Evolutionary conservation across 495 filamentous ascomycete genomes (phyloP).

Genomic region (Penicillium goetzii): DNA sequence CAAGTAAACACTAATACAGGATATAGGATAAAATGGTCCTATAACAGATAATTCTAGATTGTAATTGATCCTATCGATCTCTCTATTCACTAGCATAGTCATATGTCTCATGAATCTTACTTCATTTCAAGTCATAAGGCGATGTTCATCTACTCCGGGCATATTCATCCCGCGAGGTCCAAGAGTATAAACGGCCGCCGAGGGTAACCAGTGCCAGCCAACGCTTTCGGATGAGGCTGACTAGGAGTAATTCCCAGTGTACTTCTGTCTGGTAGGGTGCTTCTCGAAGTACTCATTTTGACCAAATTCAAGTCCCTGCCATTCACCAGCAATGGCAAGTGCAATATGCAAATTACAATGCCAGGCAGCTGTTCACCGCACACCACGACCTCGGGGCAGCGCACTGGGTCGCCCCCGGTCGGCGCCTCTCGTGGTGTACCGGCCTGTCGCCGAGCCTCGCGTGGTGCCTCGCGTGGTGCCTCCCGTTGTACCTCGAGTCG

Average conservation of each 20-base stretch:
- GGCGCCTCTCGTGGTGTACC: slow-evolving; percentile 45
- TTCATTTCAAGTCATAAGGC: slow-evolving; percentile 15
- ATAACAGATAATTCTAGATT: not conserved
- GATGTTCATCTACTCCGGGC: not conserved
- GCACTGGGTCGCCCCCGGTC: slow-evolving; percentile 45
- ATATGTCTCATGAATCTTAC: not conserved
- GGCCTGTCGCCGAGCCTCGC: slow-evolving; percentile 47
- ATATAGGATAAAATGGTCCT: not conserved
- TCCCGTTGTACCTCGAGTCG: slow-evolving; percentile 40
- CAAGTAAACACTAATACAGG: not conserved
- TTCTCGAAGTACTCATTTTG: not conserved
- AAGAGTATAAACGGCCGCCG: not conserved
- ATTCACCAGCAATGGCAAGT: not conserved
- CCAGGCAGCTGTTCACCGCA: slow-evolving; percentile 30
- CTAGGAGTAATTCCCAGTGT: not conserved
- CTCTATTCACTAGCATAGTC: not conserved
- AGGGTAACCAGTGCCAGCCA: not conserved
- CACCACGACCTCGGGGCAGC: slow-evolving; percentile 46
- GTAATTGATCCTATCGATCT: not conserved
- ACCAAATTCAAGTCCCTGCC: not conserved
- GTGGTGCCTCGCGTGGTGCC: slow-evolving; percentile 43
- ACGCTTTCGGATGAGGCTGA: too few relatives aligned
- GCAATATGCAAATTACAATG: not conserved
- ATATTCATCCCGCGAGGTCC: not conserved
- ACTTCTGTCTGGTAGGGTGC: not conserved